Percentiles rank a stretch among this genome's conserved stretches.
Evolutionary conservation across 495 filamentous ascomycete genomes (phyloP).

Genomic region (Neurospora cerealis): DNA sequence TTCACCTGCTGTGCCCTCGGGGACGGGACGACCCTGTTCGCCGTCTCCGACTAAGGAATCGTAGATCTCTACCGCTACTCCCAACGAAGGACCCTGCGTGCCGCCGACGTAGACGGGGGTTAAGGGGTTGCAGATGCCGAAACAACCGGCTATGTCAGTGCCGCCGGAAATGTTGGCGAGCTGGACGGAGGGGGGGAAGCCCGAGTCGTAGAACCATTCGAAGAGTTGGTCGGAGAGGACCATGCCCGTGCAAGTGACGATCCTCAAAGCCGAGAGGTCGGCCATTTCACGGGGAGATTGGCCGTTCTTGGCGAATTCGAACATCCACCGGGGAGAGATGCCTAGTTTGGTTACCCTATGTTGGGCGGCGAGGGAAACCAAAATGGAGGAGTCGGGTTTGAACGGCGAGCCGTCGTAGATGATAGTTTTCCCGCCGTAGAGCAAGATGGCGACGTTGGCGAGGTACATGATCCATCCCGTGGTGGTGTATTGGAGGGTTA

Average conservation of each 20-base stretch:
- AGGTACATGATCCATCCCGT: conserved; percentile 87
- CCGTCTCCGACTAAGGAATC: conserved; percentile 50
- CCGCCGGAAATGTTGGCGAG: conserved; percentile 68
- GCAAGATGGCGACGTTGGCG: conserved; percentile 39
- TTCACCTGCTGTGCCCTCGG: conserved; percentile 58
- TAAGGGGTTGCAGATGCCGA: conserved; percentile 60
- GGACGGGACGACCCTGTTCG: conserved; percentile 37
- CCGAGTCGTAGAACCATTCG: conserved; percentile 76
- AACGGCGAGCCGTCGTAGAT: conserved; percentile 76
- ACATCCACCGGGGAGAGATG: conserved; percentile 63
- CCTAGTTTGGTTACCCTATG: conserved; percentile 54
- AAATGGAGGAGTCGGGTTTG: conserved; percentile 48
- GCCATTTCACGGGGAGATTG: conserved; percentile 49
- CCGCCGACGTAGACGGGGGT: conserved; percentile 62
- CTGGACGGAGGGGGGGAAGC: conserved; percentile 53
- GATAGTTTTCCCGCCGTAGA: conserved; percentile 47
- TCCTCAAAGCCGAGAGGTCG: conserved; percentile 47
- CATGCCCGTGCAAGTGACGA: conserved; percentile 67
- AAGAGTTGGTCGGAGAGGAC: conserved; percentile 62
- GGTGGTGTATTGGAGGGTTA: conserved; percentile 49
- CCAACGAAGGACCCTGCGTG: conserved; percentile 53
- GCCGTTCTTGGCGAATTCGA: conserved; percentile 52
- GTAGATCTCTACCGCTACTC: conserved; percentile 56
- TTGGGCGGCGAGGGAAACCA: conserved; percentile 48
- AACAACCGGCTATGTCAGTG: conserved; percentile 66